These are phyloP conservation scores for Tylopilus balloui DNA, from an alignment of 768 basidiomycete species.

Conservation along the genomic window DNA sequence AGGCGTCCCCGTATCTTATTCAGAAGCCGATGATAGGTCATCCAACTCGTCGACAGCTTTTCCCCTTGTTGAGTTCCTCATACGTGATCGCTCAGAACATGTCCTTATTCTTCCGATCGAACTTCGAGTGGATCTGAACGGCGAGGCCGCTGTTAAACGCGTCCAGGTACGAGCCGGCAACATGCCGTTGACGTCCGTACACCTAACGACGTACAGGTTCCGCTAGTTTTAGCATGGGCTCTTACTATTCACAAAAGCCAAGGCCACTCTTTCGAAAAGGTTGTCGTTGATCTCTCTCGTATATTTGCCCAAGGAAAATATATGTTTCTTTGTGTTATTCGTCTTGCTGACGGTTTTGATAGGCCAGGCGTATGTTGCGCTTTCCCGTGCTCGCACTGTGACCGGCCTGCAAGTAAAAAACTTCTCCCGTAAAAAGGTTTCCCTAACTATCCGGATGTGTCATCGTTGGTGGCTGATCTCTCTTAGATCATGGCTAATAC, in stretches of 20 bases:
- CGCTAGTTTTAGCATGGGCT: neutral
- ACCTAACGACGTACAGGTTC: neutral
- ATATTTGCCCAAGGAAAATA: neutral
- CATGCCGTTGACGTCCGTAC: too few species aligned
- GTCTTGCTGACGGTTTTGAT: neutral
- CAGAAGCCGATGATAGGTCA: neutral
- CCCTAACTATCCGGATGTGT: too few species aligned
- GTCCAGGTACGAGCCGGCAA: neutral
- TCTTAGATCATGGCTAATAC: too few species aligned
- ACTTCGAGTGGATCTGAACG: neutral
- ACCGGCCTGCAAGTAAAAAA: neutral
- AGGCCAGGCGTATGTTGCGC: neutral
- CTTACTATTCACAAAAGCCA: slow-evolving; percentile 5
- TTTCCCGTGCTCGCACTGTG: neutral
- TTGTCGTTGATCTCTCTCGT: neutral
- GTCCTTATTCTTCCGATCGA: neutral
- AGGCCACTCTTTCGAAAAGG: neutral
- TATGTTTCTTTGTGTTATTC: too few species aligned
- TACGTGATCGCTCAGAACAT: neutral
- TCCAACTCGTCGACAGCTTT: neutral
- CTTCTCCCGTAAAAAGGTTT: neutral
- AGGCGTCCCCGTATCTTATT: neutral
- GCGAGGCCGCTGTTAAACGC: neutral
- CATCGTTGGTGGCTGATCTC: too few species aligned
- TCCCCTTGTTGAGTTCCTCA: neutral